Evolutionary conservation across 495 filamentous ascomycete species (phyloP), one percentile per base, ranked within the genome.

Genomic region (Aspergillus conjunctus): DNA sequence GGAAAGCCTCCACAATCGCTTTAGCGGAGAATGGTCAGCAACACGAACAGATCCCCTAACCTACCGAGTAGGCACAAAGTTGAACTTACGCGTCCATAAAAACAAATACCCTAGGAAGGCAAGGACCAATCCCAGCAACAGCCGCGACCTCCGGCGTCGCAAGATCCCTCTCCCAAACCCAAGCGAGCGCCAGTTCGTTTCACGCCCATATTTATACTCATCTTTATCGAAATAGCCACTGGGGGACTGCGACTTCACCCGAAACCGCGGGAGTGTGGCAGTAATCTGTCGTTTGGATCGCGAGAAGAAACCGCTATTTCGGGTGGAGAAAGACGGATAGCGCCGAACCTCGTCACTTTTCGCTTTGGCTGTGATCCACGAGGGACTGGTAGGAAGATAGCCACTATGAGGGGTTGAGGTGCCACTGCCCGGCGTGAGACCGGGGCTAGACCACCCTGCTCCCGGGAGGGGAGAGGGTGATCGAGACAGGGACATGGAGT

Each of bases 391-490:
- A 2, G 73, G 69, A 65, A 79, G 85, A 10, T 77, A 75, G 41
- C 73, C 77, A 20, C 80, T 77, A 56, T 80, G 75, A 31, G 90
- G 89, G 66, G 85, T 91, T 22, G 87, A 84, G 67, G 82, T 80
- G 60, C 88, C 89, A 71, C 87, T 92, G 43, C 81, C 77, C 51
- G 86, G 84, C 50, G 83, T 87, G 53, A 95, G 79, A 32, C 90
- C 91, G 18, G 92, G 92, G 74, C 87, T 93, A 58, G 90, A 85
- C 92, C 92, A 96, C 64, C 91, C 91, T 67, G 89, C 91, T 64
- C 88, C 89, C 62, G 83, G 85, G 56, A 84, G 83, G 60, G 91
- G 91, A 51, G 90, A 93, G 49, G 91, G 91, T 67, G 91, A 93
- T 74, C 90, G 85, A 55, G 91, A 92, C 56, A 92, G 74, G 64